Evolutionary conservation across 495 filamentous ascomycete genomes (phyloP), one percentile per base, ranked within the genome.

Genomic region (Tuber magnatum): DNA sequence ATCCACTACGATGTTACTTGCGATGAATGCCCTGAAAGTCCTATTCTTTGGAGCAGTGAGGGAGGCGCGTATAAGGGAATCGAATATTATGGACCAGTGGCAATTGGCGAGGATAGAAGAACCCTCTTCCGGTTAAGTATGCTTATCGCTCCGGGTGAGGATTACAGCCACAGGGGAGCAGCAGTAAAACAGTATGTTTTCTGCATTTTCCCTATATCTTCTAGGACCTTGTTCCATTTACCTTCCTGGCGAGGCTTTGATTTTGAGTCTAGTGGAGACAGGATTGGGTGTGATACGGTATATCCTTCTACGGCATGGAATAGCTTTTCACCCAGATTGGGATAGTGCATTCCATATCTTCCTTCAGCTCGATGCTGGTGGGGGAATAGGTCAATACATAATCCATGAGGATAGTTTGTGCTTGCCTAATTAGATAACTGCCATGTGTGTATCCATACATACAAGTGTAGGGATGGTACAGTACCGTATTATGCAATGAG

Each of bases 11-110:
- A 80, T 24, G 48, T 73, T 12, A 18, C 14, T 65, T 79, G 78
- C 20, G 76, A 79, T 3, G 80, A 80, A 9, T 80, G 81, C 42
- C 80, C 80, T 3, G 80, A 79, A 22, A 70, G 74, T 8, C 79
- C 73, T 38, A 71, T 83, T 39, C 73, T 74, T 28, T 79, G 81
- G 76, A 80, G n/a, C n/a, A n/a, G n/a, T n/a, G n/a, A n/a, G n/a
- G n/a, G n/a, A n/a, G n/a, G n/a, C n/a, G n/a, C n/a, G 0, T 81
- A 82, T 68, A 71, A 44, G n/a, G 76, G 80, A 1, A 81, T 81
- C 65, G 80, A 77, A 12, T 73, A 75, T 8, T 72, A 81, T 43
- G 80, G 76, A 39, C 77, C 80, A 10, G 79, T 82, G 16, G 75
- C 75, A 61, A n/a, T 61, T n/a, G n/a, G 51, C 12, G 51, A 22